These are phyloP conservation scores for Cinnamomum micranthum DNA, from an alignment of 164 flowering plant genomes.

Conservation along the genomic window DNA sequence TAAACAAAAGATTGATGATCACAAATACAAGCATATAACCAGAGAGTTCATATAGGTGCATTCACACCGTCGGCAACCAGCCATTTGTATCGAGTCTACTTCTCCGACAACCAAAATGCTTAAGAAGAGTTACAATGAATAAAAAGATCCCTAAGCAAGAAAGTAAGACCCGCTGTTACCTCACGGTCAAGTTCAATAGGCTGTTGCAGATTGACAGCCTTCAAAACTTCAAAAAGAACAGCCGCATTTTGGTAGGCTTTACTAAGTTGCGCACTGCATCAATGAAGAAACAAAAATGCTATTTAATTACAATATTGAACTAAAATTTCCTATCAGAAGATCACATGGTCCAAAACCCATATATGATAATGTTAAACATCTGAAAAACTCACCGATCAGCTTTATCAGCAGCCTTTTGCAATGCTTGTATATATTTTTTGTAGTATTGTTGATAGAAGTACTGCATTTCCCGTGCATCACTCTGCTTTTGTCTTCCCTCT, in stretches of 20 bases:
- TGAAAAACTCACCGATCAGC: slow-evolving; percentile 72
- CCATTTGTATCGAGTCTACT: neutral
- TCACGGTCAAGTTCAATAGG: slow-evolving; percentile 83
- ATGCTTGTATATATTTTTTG: slow-evolving; percentile 88
- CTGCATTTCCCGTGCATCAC: slow-evolving; percentile 99
- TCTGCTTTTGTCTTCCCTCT: slow-evolving; percentile 54
- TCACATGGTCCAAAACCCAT: neutral
- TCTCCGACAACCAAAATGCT: neutral
- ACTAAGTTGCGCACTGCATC: slow-evolving; percentile 88
- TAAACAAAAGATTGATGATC: slow-evolving; percentile 13
- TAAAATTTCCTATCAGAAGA: neutral
- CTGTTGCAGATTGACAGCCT: slow-evolving; percentile 85
- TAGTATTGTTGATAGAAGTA: slow-evolving; percentile 95
- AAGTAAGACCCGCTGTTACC: slow-evolving; percentile 37
- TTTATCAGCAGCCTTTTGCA: slow-evolving; percentile 89
- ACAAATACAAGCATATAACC: neutral
- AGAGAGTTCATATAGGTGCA: neutral
- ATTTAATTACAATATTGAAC: neutral
- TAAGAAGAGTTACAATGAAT: neutral
- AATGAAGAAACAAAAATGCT: neutral
- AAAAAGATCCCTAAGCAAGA: neutral
- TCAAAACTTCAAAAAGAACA: slow-evolving; percentile 96
- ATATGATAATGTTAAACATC: neutral
- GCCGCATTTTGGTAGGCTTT: slow-evolving; percentile 98
- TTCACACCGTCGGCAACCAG: neutral